Evolutionary conservation across 768 basidiomycete species (phyloP), one percentile per base, ranked within the genome.

Genomic region (Boletus insuetus): DNA sequence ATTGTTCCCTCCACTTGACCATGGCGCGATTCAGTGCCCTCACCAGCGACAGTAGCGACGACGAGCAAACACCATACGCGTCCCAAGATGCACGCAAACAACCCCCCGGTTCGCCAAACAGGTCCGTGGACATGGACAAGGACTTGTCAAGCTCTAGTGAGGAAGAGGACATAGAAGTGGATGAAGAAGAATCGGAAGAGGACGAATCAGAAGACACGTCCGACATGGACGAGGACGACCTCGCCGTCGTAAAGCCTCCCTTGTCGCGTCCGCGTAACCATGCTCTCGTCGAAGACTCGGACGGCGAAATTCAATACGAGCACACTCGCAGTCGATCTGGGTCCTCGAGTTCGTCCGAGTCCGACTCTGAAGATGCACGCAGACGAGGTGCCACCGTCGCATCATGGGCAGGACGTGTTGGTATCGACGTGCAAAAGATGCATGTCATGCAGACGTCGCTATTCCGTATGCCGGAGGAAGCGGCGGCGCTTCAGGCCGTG

Each of bases 401-500:
- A 51, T 82, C 88, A 38, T 90, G 89, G 87, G 83, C 86, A 14
- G 79, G 85, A 45, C 82, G 82, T 48, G 69, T 86, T 26, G 87
- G 89, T 6, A 76, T 94, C n/a, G 91, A 95, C 68, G 80, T 86
- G 14, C 90, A 91, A 69, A 87, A 86, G 73, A 84, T 94, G 79
- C 89, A 93, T 64, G 90, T 95, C 51, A 96, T 96, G 94, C 94
- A 96, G 64, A 85, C 89, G 0, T 87, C 89, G 34, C 73, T 96
- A 49, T 96, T 96, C 66, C 81, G 86, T 43, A 77, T 83, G 68
- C 86, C 86, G 14, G 87, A 90, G 66, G 86, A 88, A 64, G 85
- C 82, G 14, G 87, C 81, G 2, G 83, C 82, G 2, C 74, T 88
- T 52, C 81, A 78, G 59, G 82, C 80, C 34, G 62, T 82, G 60